phyloP scores from a whole-genome alignment of 2,329 filamentous ascomycete genomes.

The Talaromyces rugulosus region DNA sequence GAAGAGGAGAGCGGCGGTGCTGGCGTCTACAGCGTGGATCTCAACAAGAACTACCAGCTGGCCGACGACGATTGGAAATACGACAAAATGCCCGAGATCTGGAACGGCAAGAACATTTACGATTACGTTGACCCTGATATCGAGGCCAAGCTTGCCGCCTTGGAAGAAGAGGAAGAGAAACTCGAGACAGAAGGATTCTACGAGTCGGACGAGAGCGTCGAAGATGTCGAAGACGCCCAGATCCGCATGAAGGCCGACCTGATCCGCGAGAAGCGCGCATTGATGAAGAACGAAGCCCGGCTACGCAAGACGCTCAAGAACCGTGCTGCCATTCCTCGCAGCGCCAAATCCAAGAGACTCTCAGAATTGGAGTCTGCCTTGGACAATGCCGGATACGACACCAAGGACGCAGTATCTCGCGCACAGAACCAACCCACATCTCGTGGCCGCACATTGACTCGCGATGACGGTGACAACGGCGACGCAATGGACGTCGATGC shows the following conservation, averaged over 20 bases:
- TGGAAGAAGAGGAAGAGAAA: conserved; percentile 94
- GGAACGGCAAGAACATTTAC: conserved; percentile 94
- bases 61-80: conserved; percentile 91
- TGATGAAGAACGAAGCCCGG: conserved; percentile 90
- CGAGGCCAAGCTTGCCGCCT: conserved; percentile 80
- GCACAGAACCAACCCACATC: conserved; percentile 59
- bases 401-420: conserved; percentile 58
- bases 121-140: conserved; percentile 98
- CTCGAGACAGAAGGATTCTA: conserved; percentile 92
- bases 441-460: conserved; percentile 68
- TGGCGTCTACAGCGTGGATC: conserved; percentile 91
- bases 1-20: conserved; percentile 91
- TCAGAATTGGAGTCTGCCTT: conserved; percentile 84
- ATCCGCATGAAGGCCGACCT: conserved; percentile 86
- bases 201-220: conserved; percentile 75
- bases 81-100: conserved; percentile 90
- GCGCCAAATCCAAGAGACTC: conserved; percentile 72
- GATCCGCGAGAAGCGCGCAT: conserved; percentile 88
- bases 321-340: conserved; percentile 85
- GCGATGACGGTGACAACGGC: conserved; percentile 63
- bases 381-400: conserved; percentile 80
- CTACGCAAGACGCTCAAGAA: conserved; percentile 98
- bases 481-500: conserved; percentile 63
- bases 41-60: conserved; percentile 82
- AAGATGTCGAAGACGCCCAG: conserved; percentile 84